Evolutionary conservation across 2,329 filamentous ascomycete genomes (phyloP).

Genomic region (Fusarium vanettenii): DNA sequence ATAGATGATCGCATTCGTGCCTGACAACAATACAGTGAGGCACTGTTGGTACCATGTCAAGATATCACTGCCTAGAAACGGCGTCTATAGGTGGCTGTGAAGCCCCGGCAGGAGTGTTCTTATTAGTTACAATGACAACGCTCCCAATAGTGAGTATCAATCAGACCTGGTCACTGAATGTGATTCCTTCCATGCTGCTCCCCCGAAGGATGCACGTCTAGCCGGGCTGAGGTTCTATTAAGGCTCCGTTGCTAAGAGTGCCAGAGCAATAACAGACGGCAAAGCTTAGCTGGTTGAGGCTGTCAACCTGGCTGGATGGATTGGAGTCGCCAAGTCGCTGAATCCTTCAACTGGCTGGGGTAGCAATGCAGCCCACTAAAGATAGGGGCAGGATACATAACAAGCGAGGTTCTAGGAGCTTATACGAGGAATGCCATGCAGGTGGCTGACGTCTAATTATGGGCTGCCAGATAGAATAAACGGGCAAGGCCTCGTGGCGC

Average conservation of each 20-base stretch:
- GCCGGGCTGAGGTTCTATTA: neutral
- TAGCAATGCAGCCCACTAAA: neutral
- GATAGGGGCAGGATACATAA: neutral
- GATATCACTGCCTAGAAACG: neutral
- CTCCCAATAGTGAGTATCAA: neutral
- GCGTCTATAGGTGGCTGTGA: neutral
- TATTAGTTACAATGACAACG: neutral
- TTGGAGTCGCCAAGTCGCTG: neutral
- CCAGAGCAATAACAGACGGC: neutral
- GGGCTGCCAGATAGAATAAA: neutral
- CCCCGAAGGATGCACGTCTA: neutral
- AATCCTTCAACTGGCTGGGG: neutral
- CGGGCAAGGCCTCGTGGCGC: neutral
- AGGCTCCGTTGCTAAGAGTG: neutral
- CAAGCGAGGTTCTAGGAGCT: slow-evolving; percentile 1
- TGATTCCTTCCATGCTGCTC: neutral
- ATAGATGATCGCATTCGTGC: neutral
- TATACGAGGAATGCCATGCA: slow-evolving; percentile 2
- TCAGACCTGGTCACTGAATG: neutral
- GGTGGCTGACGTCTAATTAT: neutral
- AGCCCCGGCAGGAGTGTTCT: neutral
- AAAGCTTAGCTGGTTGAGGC: neutral
- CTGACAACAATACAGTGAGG: neutral
- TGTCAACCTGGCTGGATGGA: neutral
- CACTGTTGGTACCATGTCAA: neutral